phyloP scores from a whole-genome alignment of 1,139 yeast species.

The Arxiozyma slooffiae region DNA sequence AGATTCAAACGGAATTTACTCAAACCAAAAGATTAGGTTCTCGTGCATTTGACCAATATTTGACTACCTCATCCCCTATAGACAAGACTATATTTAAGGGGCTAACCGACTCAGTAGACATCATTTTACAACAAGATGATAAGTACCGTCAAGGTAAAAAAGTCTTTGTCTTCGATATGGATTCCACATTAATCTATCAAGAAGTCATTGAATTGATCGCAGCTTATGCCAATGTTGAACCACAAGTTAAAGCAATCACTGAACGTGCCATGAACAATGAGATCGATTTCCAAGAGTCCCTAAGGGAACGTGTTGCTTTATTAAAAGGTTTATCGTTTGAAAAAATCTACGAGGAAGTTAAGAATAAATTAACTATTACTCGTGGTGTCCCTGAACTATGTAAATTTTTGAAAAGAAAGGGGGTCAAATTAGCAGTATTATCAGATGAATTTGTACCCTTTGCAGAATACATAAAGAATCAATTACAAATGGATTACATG shows the following conservation, averaged over 20 bases:
- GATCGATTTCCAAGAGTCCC: conserved; percentile 77
- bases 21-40: conserved; percentile 8
- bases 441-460: conserved; percentile 93
- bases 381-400: conserved; percentile 74
- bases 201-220: conserved; percentile 96
- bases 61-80: conserved; percentile 3
- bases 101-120: conserved; percentile 31
- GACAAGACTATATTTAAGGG: not conserved
- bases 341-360: conserved; percentile 69
- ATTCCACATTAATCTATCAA: conserved; percentile 89
- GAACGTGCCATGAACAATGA: conserved; percentile 97
- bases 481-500: conserved; percentile 73
- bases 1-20: conserved; percentile 2
- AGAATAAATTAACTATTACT: conserved; percentile 59
- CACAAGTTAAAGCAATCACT: conserved; percentile 70
- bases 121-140: conserved; percentile 39
- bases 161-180: conserved; percentile 91
- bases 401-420: conserved; percentile 48
- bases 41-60: conserved; percentile 16
- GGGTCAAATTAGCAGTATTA: conserved; percentile 71
- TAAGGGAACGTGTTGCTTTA: conserved; percentile 62
- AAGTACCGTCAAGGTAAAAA: conserved; percentile 43
- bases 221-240: conserved; percentile 70
- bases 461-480: conserved; percentile 62
- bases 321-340: conserved; percentile 71